Percentiles rank a stretch among this genome's conserved stretches.
These are phyloP conservation scores for Lasiodiplodia citricola DNA, from an alignment of 2,329 filamentous ascomycete genomes.

Conservation along the genomic window DNA sequence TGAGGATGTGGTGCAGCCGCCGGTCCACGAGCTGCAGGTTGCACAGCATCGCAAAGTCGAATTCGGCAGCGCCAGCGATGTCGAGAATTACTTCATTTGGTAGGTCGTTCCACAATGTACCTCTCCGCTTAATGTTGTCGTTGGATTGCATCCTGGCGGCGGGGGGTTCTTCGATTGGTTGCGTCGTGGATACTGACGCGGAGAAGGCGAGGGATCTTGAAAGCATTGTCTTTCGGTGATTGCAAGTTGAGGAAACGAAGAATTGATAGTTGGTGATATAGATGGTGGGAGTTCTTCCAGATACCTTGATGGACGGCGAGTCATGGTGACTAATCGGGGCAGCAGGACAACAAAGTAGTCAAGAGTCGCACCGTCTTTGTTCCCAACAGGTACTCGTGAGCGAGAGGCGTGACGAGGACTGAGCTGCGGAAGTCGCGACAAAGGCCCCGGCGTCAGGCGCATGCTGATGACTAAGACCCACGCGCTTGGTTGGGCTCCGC, in stretches of 20 bases:
- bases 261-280: neutral
- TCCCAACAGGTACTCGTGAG: neutral
- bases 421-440: neutral
- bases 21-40: constrained; percentile 19
- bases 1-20: constrained; percentile 8
- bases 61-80: constrained; percentile 7
- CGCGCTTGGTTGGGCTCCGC: neutral
- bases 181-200: neutral
- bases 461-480: neutral
- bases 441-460: neutral
- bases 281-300: neutral
- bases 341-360: constrained; percentile 14
- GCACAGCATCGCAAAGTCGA: constrained; percentile 9
- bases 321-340: constrained; percentile 13
- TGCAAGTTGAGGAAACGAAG: neutral
- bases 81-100: constrained; percentile 21
- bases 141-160: neutral
- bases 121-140: neutral
- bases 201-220: neutral
- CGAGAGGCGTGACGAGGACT: neutral
- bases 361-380: neutral
- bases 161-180: neutral
- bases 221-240: neutral
- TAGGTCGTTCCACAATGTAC: neutral
- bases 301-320: constrained; percentile 19